Evolutionary conservation across 805 yeast species (phyloP).

Genomic region (Metschnikowia kofuensis): DNA sequence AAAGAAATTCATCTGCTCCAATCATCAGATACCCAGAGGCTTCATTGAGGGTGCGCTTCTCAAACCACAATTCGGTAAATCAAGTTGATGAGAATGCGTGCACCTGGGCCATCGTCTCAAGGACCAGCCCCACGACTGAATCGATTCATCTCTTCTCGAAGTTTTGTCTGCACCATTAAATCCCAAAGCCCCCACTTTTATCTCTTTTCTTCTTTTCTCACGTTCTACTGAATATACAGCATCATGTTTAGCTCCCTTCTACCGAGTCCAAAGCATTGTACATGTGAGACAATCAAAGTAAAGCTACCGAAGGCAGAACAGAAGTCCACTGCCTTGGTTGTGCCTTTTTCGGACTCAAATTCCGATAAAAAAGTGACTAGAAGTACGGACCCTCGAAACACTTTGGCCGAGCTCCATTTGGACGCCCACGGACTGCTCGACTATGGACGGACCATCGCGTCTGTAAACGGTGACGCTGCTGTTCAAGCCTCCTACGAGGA

Average conservation of each 20-base stretch:
- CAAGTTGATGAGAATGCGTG: not conserved
- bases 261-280: constrained; percentile 31
- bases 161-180: no score
- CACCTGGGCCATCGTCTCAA: not conserved
- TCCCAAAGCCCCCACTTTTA: no score
- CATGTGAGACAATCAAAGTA: constrained; percentile 15
- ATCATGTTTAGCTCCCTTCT: constrained; percentile 35
- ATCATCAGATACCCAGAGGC: no score
- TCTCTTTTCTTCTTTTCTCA: not conserved
- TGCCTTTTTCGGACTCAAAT: not conserved
- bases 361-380: not conserved
- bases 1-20: no score
- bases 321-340: constrained; percentile 4
- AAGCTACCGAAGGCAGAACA: constrained; percentile 7
- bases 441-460: constrained; percentile 26
- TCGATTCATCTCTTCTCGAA: not conserved
- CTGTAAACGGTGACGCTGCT: constrained; percentile 5
- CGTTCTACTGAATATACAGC: not conserved
- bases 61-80: not conserved
- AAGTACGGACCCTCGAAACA: not conserved
- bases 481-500: constrained; percentile 52
- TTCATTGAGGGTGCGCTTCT: no score
- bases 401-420: constrained; percentile 23
- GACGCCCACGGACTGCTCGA: constrained; percentile 28
- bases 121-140: not conserved